Percentiles rank a stretch among this genome's conserved stretches.
Conservation (phyloP, 2,329 filamentous ascomycete genomes). For the Aspergillus piperis region DNA sequence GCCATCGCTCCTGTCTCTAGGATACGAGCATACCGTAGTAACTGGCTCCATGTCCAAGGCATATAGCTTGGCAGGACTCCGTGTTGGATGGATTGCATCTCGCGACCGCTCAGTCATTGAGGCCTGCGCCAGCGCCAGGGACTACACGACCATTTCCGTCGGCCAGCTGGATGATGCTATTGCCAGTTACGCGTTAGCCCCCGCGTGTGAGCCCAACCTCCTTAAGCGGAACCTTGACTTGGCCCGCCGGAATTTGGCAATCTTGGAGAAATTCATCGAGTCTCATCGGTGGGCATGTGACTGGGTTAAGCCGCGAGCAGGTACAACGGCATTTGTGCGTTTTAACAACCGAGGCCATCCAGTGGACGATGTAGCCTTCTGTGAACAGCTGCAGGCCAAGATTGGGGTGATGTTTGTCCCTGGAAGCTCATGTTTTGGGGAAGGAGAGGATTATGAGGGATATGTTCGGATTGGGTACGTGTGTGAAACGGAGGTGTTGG, state of each 20-base stretch:
- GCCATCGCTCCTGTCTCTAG: constrained; percentile 69
- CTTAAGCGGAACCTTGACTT: constrained; percentile 66
- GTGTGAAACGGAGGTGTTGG: constrained; percentile 65
- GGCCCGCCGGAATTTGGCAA: constrained; percentile 68
- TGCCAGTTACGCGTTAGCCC: constrained; percentile 71
- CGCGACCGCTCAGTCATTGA: constrained; percentile 64
- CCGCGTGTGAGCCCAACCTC: constrained; percentile 63
- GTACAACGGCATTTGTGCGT: constrained; percentile 77
- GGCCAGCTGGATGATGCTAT: constrained; percentile 79
- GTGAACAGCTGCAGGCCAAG: constrained; percentile 64
- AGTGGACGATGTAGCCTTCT: constrained; percentile 70
- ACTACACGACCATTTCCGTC: constrained; percentile 86
- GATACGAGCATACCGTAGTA: constrained; percentile 69
- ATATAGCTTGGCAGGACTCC: constrained; percentile 78
- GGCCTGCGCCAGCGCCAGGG: constrained; percentile 63
- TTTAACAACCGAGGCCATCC: constrained; percentile 60
- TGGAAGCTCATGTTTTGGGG: constrained; percentile 70
- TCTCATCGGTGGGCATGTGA: constrained; percentile 56
- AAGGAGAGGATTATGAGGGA: constrained; percentile 64
- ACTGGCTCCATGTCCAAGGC: constrained; percentile 85
- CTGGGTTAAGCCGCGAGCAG: constrained; percentile 74
- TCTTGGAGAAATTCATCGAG: constrained; percentile 61
- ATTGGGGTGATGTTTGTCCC: constrained; percentile 73
- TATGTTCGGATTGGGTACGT: constrained; percentile 76
- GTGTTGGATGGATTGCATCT: constrained; percentile 79